Base-by-base conservation (phyloP, 2,329 filamentous ascomycete species). In the Pseudogymnoascus sp. region DNA sequence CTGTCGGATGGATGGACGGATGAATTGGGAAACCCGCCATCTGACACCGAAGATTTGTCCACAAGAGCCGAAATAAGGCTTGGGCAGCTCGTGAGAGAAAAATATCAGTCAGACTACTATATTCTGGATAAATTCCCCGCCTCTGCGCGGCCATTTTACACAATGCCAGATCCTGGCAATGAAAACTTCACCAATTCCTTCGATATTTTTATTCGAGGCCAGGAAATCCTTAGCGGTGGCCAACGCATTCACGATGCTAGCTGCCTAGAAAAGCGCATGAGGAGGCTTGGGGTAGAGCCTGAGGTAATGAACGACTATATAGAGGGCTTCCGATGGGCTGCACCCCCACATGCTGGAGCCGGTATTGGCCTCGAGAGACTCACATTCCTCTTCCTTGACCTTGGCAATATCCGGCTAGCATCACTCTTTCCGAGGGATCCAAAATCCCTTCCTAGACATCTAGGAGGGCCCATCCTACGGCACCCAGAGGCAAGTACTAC, bases 41-140 rank as follows among this genome's bases (percentile, higher is more conserved):
- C 88, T 0, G 82, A 86, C 36, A 82, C 89, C 31, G 91, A 96
- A 72, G 93, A 97, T 73, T 79, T 97, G 23, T 86, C 87, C 53
- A 97, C 93, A 0, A 83, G 89, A 18, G 91, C 95, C 65, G 93
- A 97, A 77, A 93, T 96, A 23, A 87, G 90, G 12, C 83, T 97
- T 0, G 93, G 93, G 8, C 81, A 90, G 71, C 79, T 97, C 14
- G 86, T 97, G 71, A 93, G 90, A 76, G 85, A 96, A 72, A 92
- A 93, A 77, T 95, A 89, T 71, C 81, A 85, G 63, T 96, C 93
- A 0, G 93, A 97, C 71, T 96, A 96, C 78, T 97, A 95, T 76
- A 88, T 97, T 66, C 82, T 97, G 42, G 93, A 97, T 81, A 96
- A 96, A 72, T 97, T 97, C 79, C 93, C 93, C 0, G 80, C 85